phyloP scores from a whole-genome alignment of 495 filamentous ascomycete species.

The Hyaloscypha finlandica region DNA sequence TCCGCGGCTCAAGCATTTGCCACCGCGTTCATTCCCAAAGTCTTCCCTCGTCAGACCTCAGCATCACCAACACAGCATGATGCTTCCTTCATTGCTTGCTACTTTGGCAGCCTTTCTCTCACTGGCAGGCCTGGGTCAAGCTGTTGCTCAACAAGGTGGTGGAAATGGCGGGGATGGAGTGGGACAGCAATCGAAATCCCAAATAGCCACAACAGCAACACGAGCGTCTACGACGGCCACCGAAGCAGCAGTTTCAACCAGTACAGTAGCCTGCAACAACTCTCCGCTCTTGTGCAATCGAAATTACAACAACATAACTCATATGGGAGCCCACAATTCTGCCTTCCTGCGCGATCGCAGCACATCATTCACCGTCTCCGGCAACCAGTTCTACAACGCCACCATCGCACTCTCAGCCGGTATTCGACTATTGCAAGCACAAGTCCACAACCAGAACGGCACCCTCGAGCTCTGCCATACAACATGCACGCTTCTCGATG shows the following conservation, averaged over 20 bases:
- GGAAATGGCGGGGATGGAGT: background rate
- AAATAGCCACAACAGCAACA: constrained; percentile 9
- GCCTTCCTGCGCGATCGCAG: constrained; percentile 59
- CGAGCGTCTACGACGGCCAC: constrained; percentile 16
- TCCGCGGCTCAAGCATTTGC: no score
- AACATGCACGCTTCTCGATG: constrained; percentile 63
- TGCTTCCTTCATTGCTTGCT: constrained; percentile 21
- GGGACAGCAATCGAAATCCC: background rate
- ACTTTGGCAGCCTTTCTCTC: constrained; percentile 26
- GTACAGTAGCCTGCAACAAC: constrained; percentile 64
- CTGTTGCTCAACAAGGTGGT: constrained; percentile 18
- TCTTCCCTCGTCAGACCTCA: no score
- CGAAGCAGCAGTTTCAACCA: constrained; percentile 23
- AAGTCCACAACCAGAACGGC: constrained; percentile 60
- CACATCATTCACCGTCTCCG: constrained; percentile 55
- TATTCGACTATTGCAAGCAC: constrained; percentile 68
- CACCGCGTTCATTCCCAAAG: no score
- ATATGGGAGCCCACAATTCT: constrained; percentile 70
- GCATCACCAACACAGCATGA: constrained; percentile 3
- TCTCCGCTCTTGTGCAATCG: constrained; percentile 60
- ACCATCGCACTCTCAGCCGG: constrained; percentile 67
- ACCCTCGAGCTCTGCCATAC: constrained; percentile 67
- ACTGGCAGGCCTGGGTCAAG: constrained; percentile 13
- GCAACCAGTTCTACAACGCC: constrained; percentile 68
- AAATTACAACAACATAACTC: constrained; percentile 64